These are phyloP conservation scores for Ogataea hybrid DNA, from an alignment of 1,139 yeast genomes.

Conservation along the genomic window DNA sequence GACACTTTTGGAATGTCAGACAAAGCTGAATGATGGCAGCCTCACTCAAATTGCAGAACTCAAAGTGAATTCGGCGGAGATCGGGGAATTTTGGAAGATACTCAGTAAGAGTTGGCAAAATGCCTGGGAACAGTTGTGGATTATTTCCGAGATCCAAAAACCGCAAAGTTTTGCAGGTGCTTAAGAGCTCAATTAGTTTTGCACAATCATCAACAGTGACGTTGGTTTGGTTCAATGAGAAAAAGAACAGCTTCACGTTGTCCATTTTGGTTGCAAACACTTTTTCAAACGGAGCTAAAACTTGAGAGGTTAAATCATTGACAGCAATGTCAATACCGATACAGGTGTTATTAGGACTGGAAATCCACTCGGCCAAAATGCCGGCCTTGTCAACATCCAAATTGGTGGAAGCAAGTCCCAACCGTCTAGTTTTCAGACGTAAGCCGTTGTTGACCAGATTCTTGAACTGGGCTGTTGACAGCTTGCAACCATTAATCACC, in stretches of 20 bases:
- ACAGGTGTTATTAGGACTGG: slow-evolving; percentile 49
- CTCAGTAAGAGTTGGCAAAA: slow-evolving; percentile 58
- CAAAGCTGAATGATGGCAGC: slow-evolving; percentile 67
- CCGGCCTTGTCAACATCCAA: slow-evolving; percentile 55
- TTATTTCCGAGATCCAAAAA: slow-evolving; percentile 77
- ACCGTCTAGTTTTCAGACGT: slow-evolving; percentile 54
- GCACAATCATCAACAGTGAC: slow-evolving; percentile 54
- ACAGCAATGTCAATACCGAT: slow-evolving; percentile 86
- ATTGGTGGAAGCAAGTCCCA: slow-evolving; percentile 77
- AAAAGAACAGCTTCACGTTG: slow-evolving; percentile 44
- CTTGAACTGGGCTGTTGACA: slow-evolving; percentile 51
- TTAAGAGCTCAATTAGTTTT: slow-evolving; percentile 49
- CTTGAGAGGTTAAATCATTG: slow-evolving; percentile 63
- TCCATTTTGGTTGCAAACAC: slow-evolving; percentile 40
- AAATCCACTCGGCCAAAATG: slow-evolving; percentile 62
- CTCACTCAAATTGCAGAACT: slow-evolving; percentile 62
- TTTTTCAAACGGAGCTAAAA: slow-evolving; percentile 39
- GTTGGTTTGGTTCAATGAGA: slow-evolving; percentile 71
- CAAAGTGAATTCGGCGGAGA: slow-evolving; percentile 74
- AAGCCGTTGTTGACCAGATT: slow-evolving; percentile 54
- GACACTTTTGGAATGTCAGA: slow-evolving; percentile 67
- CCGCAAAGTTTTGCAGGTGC: slow-evolving; percentile 54
- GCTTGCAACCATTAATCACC: slow-evolving; percentile 75
- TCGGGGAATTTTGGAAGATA: slow-evolving; percentile 64
- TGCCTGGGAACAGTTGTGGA: slow-evolving; percentile 70